phyloP scores from a whole-genome alignment of 2,329 filamentous ascomycete genomes.

The Botrytis aclada region DNA sequence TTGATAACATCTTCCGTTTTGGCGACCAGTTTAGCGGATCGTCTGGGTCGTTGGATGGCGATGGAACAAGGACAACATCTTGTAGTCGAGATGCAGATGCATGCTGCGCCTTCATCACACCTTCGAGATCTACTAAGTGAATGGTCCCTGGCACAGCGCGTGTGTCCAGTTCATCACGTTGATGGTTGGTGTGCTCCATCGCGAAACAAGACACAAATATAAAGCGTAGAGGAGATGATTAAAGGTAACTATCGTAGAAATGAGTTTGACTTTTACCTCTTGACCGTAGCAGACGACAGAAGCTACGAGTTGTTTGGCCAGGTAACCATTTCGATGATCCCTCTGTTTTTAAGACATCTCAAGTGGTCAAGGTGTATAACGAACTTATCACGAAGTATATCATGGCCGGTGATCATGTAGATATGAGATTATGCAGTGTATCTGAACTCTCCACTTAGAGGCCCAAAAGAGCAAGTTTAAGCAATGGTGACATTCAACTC shows the following conservation, averaged over 20 bases:
- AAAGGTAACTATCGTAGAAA: not conserved
- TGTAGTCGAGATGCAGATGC: conserved; percentile 29
- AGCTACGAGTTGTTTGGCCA: not conserved
- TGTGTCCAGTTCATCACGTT: conserved; percentile 22
- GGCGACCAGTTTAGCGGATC: conserved; percentile 42
- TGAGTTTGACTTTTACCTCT: not conserved
- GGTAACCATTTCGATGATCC: not conserved
- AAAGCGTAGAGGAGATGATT: not conserved
- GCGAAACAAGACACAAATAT: not conserved
- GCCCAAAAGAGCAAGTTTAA: conserved; percentile 9
- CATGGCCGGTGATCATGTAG: conserved; percentile 1
- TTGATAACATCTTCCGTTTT: conserved; percentile 37
- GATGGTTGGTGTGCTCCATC: conserved; percentile 17
- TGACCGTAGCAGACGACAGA: not conserved
- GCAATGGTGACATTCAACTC: not conserved
- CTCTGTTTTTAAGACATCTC: not conserved
- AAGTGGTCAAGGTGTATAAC: not conserved
- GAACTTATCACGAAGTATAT: not conserved
- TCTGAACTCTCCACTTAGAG: conserved; percentile 4
- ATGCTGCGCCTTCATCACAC: conserved; percentile 28
- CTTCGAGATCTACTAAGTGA: conserved; percentile 37
- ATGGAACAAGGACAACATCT: conserved; percentile 37
- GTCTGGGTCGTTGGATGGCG: conserved; percentile 40
- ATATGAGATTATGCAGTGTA: conserved; percentile 16
- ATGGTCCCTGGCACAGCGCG: conserved; percentile 34